A percentile compares a stretch with the other conserved stretches of the same genome.
These are phyloP conservation scores for Trichoderma lentiforme DNA, from an alignment of 2,329 filamentous ascomycete species.

Conservation along the genomic window DNA sequence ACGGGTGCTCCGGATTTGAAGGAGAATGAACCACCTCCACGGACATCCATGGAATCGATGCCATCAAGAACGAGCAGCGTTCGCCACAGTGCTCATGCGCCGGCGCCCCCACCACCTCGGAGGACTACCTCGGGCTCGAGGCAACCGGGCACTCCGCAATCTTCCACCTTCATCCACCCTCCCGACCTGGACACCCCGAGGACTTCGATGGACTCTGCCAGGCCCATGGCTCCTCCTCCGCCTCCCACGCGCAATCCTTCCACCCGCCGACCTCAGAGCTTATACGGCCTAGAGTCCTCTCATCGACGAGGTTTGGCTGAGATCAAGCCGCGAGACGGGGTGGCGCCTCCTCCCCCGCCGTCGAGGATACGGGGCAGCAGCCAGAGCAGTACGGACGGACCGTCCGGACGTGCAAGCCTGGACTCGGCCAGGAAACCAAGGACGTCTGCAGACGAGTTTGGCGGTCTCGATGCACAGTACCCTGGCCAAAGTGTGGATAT, in stretches of 20 bases:
- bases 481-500: conserved; percentile 53
- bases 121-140: conserved; percentile 42
- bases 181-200: conserved; percentile 18
- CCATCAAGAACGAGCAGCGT: conserved; percentile 46
- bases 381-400: conserved; percentile 40
- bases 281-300: conserved; percentile 39
- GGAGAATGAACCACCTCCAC: conserved; percentile 40
- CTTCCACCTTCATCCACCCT: conserved; percentile 22
- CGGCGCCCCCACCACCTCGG: conserved; percentile 55
- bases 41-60: conserved; percentile 51
- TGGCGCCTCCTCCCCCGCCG: conserved; percentile 48
- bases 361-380: conserved; percentile 47
- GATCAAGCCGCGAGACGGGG: conserved; percentile 29
- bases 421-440: conserved; percentile 26
- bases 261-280: conserved; percentile 43
- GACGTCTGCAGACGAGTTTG: not conserved
- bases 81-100: conserved; percentile 41
- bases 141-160: conserved; percentile 26
- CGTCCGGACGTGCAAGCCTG: conserved; percentile 32
- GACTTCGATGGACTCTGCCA: conserved; percentile 23
- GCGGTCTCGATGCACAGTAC: conserved; percentile 17
- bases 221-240: conserved; percentile 37
- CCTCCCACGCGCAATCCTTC: conserved; percentile 45
- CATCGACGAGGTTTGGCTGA: conserved; percentile 29
- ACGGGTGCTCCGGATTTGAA: conserved; percentile 19